Conservation (phyloP, 805 yeast species). For the Saccharomycopsis amapae region DNA sequence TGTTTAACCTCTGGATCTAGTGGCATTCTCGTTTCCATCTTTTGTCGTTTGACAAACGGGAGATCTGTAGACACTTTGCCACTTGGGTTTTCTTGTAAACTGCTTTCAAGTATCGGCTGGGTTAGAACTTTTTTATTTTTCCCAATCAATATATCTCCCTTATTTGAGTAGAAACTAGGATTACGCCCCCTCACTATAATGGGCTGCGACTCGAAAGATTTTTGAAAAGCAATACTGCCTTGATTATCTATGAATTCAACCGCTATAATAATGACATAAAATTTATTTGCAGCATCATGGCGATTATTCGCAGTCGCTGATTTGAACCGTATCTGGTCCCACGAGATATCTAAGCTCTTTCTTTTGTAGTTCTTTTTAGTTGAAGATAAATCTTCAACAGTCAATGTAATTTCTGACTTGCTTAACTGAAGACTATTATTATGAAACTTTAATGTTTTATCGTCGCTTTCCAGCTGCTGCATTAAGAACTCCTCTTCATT, state of each 20-base stretch:
- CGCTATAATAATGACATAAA: slow-evolving; percentile 23
- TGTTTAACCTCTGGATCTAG: too few species aligned
- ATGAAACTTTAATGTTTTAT: not conserved
- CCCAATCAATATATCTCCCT: slow-evolving; percentile 40
- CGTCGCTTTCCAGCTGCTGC: slow-evolving; percentile 1
- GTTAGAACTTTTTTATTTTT: slow-evolving; percentile 18
- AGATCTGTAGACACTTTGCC: too few species aligned
- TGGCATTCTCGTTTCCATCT: too few species aligned
- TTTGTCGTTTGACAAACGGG: not conserved
- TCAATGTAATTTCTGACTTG: not conserved
- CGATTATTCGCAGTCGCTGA: slow-evolving; percentile 30
- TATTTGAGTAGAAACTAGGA: slow-evolving; percentile 50
- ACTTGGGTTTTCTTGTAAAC: too few species aligned
- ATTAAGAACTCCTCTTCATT: slow-evolving; percentile 3
- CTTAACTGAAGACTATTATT: not conserved
- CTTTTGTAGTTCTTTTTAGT: not conserved
- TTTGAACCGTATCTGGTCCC: slow-evolving; percentile 29
- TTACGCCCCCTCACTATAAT: slow-evolving; percentile 55
- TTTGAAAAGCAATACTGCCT: slow-evolving; percentile 22
- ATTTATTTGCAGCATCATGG: slow-evolving; percentile 22
- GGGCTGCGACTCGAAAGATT: slow-evolving; percentile 32
- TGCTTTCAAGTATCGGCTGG: not conserved
- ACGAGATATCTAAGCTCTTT: slow-evolving; percentile 20
- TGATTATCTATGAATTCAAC: slow-evolving; percentile 23
- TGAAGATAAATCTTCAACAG: not conserved